Conservation (phyloP, 768 basidiomycete species). For the Rhizopogon vinicolor region DNA sequence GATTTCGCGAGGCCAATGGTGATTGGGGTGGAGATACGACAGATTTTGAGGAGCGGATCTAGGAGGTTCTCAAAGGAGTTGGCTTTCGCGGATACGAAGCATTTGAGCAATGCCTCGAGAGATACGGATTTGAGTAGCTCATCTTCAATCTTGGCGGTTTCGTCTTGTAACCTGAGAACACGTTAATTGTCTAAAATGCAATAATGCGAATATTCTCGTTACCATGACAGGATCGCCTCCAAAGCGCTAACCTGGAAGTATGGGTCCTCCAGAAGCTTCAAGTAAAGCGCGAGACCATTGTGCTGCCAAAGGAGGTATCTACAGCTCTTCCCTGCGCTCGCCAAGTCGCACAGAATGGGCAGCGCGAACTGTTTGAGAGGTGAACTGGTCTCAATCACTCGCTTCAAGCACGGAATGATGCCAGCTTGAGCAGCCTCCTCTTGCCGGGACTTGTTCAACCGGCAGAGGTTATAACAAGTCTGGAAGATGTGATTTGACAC, state of each 20-base stretch:
- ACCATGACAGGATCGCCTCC: constrained; percentile 91
- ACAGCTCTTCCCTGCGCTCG: constrained; percentile 91
- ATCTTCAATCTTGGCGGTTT: constrained; percentile 91
- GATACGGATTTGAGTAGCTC: constrained; percentile 65
- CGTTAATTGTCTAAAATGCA: not conserved
- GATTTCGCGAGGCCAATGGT: constrained; percentile 76
- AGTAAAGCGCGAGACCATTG: constrained; percentile 80
- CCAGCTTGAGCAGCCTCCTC: constrained; percentile 97
- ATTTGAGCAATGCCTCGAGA: constrained; percentile 64
- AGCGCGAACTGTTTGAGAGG: constrained; percentile 96
- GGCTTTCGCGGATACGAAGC: constrained; percentile 82
- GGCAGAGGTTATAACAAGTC: constrained; percentile 94
- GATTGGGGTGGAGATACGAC: constrained; percentile 69
- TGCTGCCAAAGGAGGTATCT: constrained; percentile 90
- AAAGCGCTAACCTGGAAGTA: constrained; percentile 92
- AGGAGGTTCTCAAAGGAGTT: constrained; percentile 91
- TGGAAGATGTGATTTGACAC: constrained; percentile 97
- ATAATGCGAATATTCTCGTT: constrained; percentile 13
- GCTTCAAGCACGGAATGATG: constrained; percentile 87
- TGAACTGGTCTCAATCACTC: constrained; percentile 82
- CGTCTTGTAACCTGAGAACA: constrained; percentile 82
- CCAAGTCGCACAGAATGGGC: constrained; percentile 94
- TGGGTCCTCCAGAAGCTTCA: constrained; percentile 74
- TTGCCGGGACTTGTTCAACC: constrained; percentile 89
- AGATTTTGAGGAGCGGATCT: constrained; percentile 89